Conservation (phyloP, 257 asterid species). For the Ehretia macrophylla region DNA sequence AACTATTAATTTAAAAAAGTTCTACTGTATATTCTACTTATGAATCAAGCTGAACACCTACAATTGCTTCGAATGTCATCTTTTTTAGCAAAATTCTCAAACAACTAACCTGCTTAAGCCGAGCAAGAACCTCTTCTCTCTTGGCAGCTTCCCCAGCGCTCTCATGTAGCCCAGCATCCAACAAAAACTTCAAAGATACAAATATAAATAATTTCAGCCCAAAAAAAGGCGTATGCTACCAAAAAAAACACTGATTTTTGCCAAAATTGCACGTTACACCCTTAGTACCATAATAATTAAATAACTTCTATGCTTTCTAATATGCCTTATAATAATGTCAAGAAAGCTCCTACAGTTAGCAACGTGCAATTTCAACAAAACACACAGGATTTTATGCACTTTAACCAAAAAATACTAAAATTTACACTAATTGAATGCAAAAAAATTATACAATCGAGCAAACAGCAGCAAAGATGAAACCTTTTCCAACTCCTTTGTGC, state of each 20-base stretch:
- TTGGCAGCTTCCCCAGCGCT: slow-evolving; percentile 63
- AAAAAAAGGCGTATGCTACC: neutral
- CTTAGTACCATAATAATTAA: too few species aligned
- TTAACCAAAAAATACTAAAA: neutral
- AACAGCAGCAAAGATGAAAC: slow-evolving; percentile 23
- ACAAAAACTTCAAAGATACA: slow-evolving; percentile 54
- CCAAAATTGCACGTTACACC: too few species aligned
- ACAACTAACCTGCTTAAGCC: slow-evolving; percentile 62
- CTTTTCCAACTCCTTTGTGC: slow-evolving; percentile 73
- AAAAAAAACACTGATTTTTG: neutral
- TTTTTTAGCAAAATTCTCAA: neutral
- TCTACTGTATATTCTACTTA: too few species aligned
- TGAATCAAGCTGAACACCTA: too few species aligned
- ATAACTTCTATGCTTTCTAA: too few species aligned
- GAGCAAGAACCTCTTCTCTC: slow-evolving; percentile 63
- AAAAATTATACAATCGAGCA: neutral
- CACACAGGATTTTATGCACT: too few species aligned
- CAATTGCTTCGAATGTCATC: too few species aligned
- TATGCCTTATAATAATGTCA: too few species aligned
- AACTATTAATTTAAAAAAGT: too few species aligned
- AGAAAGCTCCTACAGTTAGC: too few species aligned
- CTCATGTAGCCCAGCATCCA: slow-evolving; percentile 71
- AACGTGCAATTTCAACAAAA: too few species aligned
- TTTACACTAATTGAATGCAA: neutral
- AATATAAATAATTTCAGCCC: slow-evolving; percentile 2